A percentile compares a stretch with the other conserved stretches of the same genome.
phyloP scores from a whole-genome alignment of 257 asterid species.

The Buddleja alternifolia region DNA sequence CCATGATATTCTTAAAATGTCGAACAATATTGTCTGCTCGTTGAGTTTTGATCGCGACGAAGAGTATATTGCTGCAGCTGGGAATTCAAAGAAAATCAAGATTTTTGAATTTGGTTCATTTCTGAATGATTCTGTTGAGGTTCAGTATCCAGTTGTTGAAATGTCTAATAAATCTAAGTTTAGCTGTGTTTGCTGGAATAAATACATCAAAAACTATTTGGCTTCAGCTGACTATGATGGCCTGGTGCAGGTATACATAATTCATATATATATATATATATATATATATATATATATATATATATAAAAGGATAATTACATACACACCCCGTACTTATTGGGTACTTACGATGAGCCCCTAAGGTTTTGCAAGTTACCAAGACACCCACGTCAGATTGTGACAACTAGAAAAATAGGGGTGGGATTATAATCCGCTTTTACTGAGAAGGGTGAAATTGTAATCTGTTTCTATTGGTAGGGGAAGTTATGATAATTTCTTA shows the following conservation, averaged over 20 bases:
- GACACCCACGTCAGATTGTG: too few species aligned
- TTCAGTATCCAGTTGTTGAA: slow-evolving; percentile 60
- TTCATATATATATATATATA: too few species aligned
- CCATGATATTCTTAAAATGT: slow-evolving; percentile 36
- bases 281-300: too few species aligned
- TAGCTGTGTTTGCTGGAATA: slow-evolving; percentile 64
- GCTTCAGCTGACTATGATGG: slow-evolving; percentile 62
- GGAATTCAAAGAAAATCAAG: slow-evolving; percentile 60
- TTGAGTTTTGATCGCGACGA: slow-evolving; percentile 57
- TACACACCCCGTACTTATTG: too few species aligned
- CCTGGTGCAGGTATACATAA: slow-evolving; percentile 50
- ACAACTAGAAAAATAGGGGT: too few species aligned
- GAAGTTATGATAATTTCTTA: too few species aligned
- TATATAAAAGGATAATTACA: too few species aligned
- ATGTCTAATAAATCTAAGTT: slow-evolving; percentile 48
- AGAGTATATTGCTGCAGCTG: slow-evolving; percentile 56
- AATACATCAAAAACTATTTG: slow-evolving; percentile 49
- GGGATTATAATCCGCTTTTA: too few species aligned
- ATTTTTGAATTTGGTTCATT: slow-evolving; percentile 49
- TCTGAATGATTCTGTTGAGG: slow-evolving; percentile 43
- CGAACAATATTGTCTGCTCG: slow-evolving; percentile 49
- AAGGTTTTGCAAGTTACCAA: too few species aligned
- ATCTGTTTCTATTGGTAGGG: too few species aligned
- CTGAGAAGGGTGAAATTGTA: too few species aligned
- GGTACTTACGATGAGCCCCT: too few species aligned